Conservation (phyloP, 176 grass and related monocot species). For the Calamus simplicifolius region DNA sequence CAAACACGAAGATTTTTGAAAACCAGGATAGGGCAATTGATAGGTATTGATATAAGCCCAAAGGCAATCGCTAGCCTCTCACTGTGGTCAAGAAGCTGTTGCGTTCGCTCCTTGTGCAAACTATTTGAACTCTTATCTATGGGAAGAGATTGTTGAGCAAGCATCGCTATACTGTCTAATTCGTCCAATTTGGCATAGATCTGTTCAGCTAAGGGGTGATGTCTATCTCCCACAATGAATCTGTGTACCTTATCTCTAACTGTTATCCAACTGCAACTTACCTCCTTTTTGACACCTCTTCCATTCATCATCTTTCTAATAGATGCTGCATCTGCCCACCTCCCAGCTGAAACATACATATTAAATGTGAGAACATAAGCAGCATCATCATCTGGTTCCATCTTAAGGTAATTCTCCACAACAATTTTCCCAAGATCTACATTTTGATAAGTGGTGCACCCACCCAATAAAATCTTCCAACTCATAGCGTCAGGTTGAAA, state of each 20-base stretch:
- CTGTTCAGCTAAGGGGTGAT: slow-evolving; percentile 10
- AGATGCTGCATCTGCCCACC: slow-evolving; percentile 13
- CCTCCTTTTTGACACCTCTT: slow-evolving; percentile 20
- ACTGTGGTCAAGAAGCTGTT: slow-evolving; percentile 23
- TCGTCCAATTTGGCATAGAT: slow-evolving; percentile 15
- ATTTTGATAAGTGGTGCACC: slow-evolving; percentile 14
- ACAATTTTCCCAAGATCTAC: slow-evolving; percentile 9
- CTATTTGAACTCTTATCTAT: background rate
- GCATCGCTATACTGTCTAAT: slow-evolving; percentile 2
- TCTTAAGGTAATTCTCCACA: slow-evolving; percentile 8
- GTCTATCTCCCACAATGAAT: slow-evolving; percentile 22
- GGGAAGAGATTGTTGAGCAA: background rate
- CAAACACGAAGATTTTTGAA: slow-evolving; percentile 20
- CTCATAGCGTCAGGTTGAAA: slow-evolving; percentile 16
- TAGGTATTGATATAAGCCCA: slow-evolving; percentile 11
- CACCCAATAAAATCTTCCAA: slow-evolving; percentile 24
- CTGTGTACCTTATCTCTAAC: slow-evolving; percentile 13
- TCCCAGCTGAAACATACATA: slow-evolving; percentile 6
- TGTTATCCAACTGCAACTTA: slow-evolving; percentile 23
- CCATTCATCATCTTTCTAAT: slow-evolving; percentile 21
- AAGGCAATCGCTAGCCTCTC: slow-evolving; percentile 19
- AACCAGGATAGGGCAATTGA: slow-evolving; percentile 3
- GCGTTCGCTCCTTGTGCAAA: slow-evolving; percentile 7
- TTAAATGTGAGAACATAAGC: slow-evolving; percentile 20
- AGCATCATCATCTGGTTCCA: slow-evolving; percentile 4